Evolutionary conservation across 2,329 filamentous ascomycete genomes (phyloP).

Genomic region (Lecanicillium sp.): DNA sequence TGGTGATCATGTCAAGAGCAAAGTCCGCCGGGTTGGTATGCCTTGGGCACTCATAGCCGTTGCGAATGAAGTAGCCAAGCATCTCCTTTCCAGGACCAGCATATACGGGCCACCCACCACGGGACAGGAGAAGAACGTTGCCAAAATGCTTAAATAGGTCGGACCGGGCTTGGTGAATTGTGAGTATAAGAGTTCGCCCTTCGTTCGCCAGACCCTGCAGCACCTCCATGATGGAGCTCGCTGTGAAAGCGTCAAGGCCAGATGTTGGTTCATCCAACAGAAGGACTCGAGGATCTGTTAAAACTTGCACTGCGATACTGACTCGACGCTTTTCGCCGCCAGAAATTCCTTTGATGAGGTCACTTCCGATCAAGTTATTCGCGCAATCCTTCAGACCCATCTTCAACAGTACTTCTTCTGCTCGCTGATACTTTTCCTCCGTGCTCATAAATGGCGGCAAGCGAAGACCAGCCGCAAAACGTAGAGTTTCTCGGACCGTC

Average conservation of each 20-base stretch:
- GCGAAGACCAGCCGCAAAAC: slow-evolving; percentile 62
- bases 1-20: slow-evolving; percentile 67
- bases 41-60: slow-evolving; percentile 57
- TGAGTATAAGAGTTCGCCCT: slow-evolving; percentile 67
- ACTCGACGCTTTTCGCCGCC: slow-evolving; percentile 74
- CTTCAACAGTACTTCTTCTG: slow-evolving; percentile 65
- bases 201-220: slow-evolving; percentile 63
- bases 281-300: slow-evolving; percentile 66
- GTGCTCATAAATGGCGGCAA: slow-evolving; percentile 64
- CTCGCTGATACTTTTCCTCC: slow-evolving; percentile 57
- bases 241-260: slow-evolving; percentile 71
- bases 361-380: slow-evolving; percentile 64
- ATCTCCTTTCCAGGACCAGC: slow-evolving; percentile 56
- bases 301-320: slow-evolving; percentile 68
- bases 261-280: slow-evolving; percentile 71
- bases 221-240: slow-evolving; percentile 68
- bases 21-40: slow-evolving; percentile 74
- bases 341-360: slow-evolving; percentile 69
- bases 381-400: slow-evolving; percentile 75
- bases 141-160: slow-evolving; percentile 66
- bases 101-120: slow-evolving; percentile 62
- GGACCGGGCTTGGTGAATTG: slow-evolving; percentile 69
- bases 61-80: slow-evolving; percentile 53
- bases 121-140: slow-evolving; percentile 61
- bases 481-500: slow-evolving; percentile 68